phyloP scores from a whole-genome alignment of 805 yeast genomes.

The Tetrapisispora arboricola region DNA sequence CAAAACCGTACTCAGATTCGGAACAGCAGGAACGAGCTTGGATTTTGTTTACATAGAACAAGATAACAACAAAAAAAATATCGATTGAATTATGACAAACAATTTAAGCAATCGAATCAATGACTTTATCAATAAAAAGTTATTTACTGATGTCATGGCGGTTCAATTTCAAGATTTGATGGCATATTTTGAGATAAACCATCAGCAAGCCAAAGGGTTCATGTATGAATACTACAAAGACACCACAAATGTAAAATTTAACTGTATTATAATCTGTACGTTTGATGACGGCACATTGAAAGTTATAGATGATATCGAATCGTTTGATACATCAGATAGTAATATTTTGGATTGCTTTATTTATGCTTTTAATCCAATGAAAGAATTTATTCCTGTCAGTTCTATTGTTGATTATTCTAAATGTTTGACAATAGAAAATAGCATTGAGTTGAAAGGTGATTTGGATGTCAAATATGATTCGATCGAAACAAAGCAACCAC shows the following conservation, averaged over 20 bases:
- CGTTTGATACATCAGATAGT: slow-evolving; percentile 7
- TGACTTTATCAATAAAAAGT: slow-evolving; percentile 15
- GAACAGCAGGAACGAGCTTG: too few species aligned
- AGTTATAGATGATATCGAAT: slow-evolving; percentile 15
- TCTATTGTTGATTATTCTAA: slow-evolving; percentile 10
- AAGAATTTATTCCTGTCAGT: slow-evolving; percentile 18
- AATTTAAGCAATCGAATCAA: not conserved
- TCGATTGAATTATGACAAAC: not conserved
- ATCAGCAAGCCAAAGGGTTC: slow-evolving; percentile 19
- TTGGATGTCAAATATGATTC: not conserved
- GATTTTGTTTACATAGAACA: too few species aligned
- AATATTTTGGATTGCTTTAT: slow-evolving; percentile 23
- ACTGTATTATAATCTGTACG: slow-evolving; percentile 21
- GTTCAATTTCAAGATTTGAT: slow-evolving; percentile 24
- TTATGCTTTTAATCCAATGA: slow-evolving; percentile 27
- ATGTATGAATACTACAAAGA: slow-evolving; percentile 23
- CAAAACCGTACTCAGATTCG: too few species aligned
- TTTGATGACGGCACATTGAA: slow-evolving; percentile 13
- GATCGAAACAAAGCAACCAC: too few species aligned
- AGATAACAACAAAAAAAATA: not conserved
- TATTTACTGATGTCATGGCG: slow-evolving; percentile 20
- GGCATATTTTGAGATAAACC: slow-evolving; percentile 16
- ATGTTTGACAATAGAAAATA: slow-evolving; percentile 13
- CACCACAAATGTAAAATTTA: slow-evolving; percentile 17
- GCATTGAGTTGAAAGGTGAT: slow-evolving; percentile 7